Evolutionary conservation across 495 filamentous ascomycete genomes (phyloP).

Genomic region (Hyaloscypha variabilis): DNA sequence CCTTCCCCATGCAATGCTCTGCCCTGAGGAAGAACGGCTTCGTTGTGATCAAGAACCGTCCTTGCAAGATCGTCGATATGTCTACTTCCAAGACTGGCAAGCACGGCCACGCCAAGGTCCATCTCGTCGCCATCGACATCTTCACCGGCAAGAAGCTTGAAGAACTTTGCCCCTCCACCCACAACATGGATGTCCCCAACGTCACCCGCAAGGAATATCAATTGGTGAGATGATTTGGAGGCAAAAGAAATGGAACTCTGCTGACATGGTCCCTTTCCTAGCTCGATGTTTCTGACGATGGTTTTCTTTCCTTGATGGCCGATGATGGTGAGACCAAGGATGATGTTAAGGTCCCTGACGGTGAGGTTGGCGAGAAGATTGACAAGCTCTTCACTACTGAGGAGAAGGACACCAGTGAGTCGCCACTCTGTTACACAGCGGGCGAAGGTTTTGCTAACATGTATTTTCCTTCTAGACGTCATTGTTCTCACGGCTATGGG

Average conservation of each 20-base stretch:
- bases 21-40: slow-evolving; percentile 98
- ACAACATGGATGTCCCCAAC: slow-evolving; percentile 99
- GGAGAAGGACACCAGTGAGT: slow-evolving; percentile 81
- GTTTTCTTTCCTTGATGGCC: slow-evolving; percentile 86
- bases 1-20: slow-evolving; percentile 98
- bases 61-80: slow-evolving; percentile 99
- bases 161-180: slow-evolving; percentile 98
- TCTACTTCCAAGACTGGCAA: slow-evolving; percentile 99
- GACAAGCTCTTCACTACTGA: slow-evolving; percentile 73
- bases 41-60: slow-evolving; percentile 96
- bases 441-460: slow-evolving; percentile 14
- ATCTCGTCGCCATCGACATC: slow-evolving; percentile 95
- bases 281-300: slow-evolving; percentile 89
- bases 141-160: slow-evolving; percentile 99
- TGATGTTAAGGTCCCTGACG: slow-evolving; percentile 91
- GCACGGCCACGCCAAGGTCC: slow-evolving; percentile 99
- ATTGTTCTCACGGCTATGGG: slow-evolving; percentile 94
- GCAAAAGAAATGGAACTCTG: neutral
- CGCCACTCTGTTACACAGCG: slow-evolving; percentile 24
- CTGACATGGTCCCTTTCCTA: slow-evolving; percentile 34
- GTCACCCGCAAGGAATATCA: slow-evolving; percentile 89
- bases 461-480: slow-evolving; percentile 62
- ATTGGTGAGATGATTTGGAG: slow-evolving; percentile 68
- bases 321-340: slow-evolving; percentile 83
- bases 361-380: slow-evolving; percentile 83